Evolutionary conservation across 352 stramenopile species (phyloP).

Genomic region (Pythium grandisporangium): DNA sequence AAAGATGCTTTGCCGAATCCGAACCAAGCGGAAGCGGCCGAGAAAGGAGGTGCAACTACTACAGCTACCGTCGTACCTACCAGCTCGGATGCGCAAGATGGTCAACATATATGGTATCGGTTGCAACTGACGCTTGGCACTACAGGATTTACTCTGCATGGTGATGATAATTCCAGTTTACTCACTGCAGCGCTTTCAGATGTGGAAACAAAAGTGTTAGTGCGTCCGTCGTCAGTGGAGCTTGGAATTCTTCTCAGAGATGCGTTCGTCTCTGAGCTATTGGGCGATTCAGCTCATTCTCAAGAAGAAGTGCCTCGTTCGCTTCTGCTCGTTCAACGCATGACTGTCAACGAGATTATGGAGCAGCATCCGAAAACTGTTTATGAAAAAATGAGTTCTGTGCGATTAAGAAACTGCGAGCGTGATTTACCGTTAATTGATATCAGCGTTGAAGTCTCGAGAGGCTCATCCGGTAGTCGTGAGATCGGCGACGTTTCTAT

Average conservation of each 20-base stretch:
- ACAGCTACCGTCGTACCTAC: too few species aligned
- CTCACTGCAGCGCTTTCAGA: constrained; percentile 39
- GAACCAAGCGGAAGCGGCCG: constrained; percentile 9
- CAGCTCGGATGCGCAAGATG: too few species aligned
- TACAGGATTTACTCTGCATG: constrained; percentile 38
- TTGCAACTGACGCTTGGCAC: constrained; percentile 54
- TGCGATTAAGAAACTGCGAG: constrained; percentile 60
- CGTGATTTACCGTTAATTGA: constrained; percentile 58
- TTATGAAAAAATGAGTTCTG: constrained; percentile 62
- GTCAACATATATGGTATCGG: constrained; percentile 73
- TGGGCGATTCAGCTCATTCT: constrained; percentile 6
- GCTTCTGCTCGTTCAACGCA: constrained; percentile 46
- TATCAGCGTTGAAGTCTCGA: constrained; percentile 39
- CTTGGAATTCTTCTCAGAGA: constrained; percentile 60
- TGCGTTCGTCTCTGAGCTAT: constrained; percentile 45
- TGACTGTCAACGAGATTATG: constrained; percentile 66
- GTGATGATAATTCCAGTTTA: constrained; percentile 13
- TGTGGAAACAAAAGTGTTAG: constrained; percentile 62
- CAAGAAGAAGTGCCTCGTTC: too few species aligned
- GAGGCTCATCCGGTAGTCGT: constrained; percentile 8
- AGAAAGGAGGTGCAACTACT: neutral
- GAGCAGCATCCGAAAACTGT: constrained; percentile 47
- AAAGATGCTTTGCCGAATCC: too few species aligned
- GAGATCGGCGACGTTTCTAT: too few species aligned
- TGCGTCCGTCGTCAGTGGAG: constrained; percentile 55